These are phyloP conservation scores for button mushroom (Agaricus bisporus) DNA, from an alignment of 768 basidiomycete species.

Conservation along the genomic window DNA sequence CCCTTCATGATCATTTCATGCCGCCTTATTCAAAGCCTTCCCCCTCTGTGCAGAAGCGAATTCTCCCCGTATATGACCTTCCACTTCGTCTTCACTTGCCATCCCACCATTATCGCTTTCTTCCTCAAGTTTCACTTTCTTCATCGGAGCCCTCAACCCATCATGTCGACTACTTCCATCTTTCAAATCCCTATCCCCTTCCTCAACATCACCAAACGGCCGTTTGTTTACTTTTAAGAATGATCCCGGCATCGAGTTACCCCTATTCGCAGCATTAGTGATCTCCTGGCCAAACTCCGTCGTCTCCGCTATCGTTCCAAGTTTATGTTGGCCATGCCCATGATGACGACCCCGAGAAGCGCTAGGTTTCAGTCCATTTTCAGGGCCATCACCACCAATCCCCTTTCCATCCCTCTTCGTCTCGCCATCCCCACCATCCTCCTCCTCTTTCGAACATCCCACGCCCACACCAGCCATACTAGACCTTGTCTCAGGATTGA, in stretches of 20 bases:
- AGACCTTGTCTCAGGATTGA: no score
- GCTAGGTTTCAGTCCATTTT: conserved; percentile 16
- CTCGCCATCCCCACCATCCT: background rate
- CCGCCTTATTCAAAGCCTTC: background rate
- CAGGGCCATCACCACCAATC: conserved; percentile 19
- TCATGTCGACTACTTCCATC: background rate
- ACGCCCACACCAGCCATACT: no score
- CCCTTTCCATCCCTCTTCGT: background rate
- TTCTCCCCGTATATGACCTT: conserved; percentile 1
- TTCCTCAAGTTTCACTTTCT: conserved; percentile 1
- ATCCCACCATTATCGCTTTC: background rate
- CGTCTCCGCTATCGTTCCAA: conserved; percentile 10
- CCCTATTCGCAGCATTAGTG: conserved; percentile 26
- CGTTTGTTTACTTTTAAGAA: conserved; percentile 2
- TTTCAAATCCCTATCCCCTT: background rate
- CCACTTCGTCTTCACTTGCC: conserved; percentile 8
- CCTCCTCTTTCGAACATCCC: background rate
- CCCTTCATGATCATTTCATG: no score
- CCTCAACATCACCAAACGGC: conserved; percentile 2
- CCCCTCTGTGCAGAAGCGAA: background rate
- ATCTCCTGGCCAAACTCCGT: conserved; percentile 37
- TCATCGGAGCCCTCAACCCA: background rate
- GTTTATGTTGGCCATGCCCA: background rate
- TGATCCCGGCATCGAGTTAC: background rate
- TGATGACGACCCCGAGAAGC: background rate